A percentile compares a stretch with the other conserved stretches of the same genome.
Evolutionary conservation across 495 filamentous ascomycete genomes (phyloP).

Genomic region (Xylaria telfairii): DNA sequence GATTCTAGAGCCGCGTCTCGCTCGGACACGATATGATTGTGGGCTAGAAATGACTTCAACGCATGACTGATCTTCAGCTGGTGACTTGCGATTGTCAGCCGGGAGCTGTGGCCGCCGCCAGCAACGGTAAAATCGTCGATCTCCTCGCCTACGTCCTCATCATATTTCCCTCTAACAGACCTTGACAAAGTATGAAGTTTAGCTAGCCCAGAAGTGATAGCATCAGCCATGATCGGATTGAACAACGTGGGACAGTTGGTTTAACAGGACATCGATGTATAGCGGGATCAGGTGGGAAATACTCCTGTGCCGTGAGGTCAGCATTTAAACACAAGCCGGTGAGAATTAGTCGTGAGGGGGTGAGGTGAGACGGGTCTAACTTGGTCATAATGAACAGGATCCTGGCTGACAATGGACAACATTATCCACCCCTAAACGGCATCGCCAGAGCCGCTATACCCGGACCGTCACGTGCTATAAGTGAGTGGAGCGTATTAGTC

Average conservation of each 20-base stretch:
- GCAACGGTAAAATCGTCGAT: slow-evolving; percentile 52
- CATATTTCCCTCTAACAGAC: slow-evolving; percentile 32
- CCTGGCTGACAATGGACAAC: slow-evolving; percentile 10
- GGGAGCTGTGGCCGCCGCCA: slow-evolving; percentile 54
- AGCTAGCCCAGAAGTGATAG: slow-evolving; percentile 6
- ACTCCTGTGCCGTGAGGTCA: background rate
- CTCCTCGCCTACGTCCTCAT: slow-evolving; percentile 58
- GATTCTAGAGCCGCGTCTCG: slow-evolving; percentile 42
- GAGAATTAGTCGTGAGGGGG: background rate
- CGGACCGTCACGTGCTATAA: slow-evolving; percentile 14
- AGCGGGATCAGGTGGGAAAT: background rate
- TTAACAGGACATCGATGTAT: background rate
- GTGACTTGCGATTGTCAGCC: slow-evolving; percentile 45
- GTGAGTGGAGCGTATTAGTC: background rate
- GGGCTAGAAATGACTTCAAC: slow-evolving; percentile 50
- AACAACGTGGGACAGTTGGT: background rate
- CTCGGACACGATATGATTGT: slow-evolving; percentile 44
- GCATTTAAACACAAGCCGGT: background rate
- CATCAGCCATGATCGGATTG: slow-evolving; percentile 11
- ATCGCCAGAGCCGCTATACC: slow-evolving; percentile 17
- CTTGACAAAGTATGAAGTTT: slow-evolving; percentile 4
- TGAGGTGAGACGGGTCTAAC: background rate
- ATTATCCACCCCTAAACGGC: slow-evolving; percentile 1
- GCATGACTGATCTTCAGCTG: slow-evolving; percentile 55
- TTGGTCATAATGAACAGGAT: background rate